Evolutionary conservation across 345 rosid genomes (phyloP).

Genomic region (Citrus unshiu): DNA sequence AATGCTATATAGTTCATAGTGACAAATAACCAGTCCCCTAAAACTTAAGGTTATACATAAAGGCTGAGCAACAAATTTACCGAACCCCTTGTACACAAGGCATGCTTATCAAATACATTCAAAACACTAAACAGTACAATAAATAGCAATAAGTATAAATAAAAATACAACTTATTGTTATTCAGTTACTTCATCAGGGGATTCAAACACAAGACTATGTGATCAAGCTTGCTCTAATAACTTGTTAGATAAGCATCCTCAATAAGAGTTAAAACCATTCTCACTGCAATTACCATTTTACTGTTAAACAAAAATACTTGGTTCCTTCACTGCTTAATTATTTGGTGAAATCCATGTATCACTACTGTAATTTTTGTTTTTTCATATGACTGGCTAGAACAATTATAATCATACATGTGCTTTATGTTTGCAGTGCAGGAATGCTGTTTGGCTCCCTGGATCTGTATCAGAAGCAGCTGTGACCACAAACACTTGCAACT

Average conservation of each 20-base stretch:
- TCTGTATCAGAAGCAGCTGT: conserved; percentile 80
- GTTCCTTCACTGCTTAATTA: not conserved
- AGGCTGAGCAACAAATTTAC: not conserved
- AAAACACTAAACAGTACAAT: too few relatives aligned
- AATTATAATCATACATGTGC: not conserved
- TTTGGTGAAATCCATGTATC: not conserved
- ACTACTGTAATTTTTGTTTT: not conserved
- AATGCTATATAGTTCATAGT: not conserved
- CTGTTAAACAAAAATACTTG: not conserved
- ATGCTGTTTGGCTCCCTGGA: conserved; percentile 97
- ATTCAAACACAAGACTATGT: not conserved
- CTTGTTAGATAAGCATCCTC: not conserved
- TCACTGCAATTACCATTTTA: not conserved
- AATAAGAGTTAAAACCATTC: not conserved
- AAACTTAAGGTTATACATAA: too few relatives aligned
- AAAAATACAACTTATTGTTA: not conserved
- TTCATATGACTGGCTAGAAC: not conserved
- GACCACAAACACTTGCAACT: conserved; percentile 64
- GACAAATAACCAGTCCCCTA: not conserved
- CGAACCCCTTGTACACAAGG: not conserved
- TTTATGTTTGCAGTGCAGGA: conserved; percentile 64
- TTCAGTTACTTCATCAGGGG: not conserved
- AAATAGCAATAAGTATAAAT: not conserved
- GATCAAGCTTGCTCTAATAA: not conserved
- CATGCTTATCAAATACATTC: not conserved